These are phyloP conservation scores for Cutaneotrichosporon curvatum DNA, from an alignment of 1,284 basidiomycete species.

Conservation along the genomic window DNA sequence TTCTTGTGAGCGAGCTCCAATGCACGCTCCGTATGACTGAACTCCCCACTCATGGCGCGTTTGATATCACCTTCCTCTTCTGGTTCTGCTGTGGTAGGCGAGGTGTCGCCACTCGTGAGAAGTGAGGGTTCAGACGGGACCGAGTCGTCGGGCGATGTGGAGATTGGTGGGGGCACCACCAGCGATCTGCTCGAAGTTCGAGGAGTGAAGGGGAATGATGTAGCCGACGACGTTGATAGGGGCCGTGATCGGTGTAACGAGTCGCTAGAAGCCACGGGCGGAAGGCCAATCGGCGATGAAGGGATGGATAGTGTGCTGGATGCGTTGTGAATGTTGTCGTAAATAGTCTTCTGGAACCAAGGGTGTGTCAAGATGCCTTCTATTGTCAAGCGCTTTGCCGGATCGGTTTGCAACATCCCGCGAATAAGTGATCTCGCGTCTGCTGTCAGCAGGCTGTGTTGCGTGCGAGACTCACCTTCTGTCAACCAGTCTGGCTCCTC, in stretches of 20 bases:
- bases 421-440: slow-evolving; percentile 75
- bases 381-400: slow-evolving; percentile 67
- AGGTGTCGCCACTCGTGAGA: slow-evolving; percentile 31
- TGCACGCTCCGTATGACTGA: slow-evolving; percentile 29
- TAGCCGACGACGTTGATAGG: slow-evolving; percentile 7
- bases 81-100: slow-evolving; percentile 41
- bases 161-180: neutral
- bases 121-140: slow-evolving; percentile 35
- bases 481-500: slow-evolving; percentile 89
- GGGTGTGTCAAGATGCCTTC: slow-evolving; percentile 77
- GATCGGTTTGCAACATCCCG: slow-evolving; percentile 72
- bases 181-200: slow-evolving; percentile 13
- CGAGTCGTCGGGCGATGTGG: slow-evolving; percentile 15
- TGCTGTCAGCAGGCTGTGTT: slow-evolving; percentile 36
- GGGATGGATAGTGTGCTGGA: slow-evolving; percentile 16
- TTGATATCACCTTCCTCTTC: slow-evolving; percentile 22
- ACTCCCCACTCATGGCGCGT: slow-evolving; percentile 30
- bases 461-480: slow-evolving; percentile 52
- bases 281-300: slow-evolving; percentile 4
- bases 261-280: slow-evolving; percentile 1
- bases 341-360: slow-evolving; percentile 67
- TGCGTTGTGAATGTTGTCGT: slow-evolving; percentile 37
- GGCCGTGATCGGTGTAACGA: neutral
- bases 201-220: slow-evolving; percentile 19
- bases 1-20: slow-evolving; percentile 43